Base-by-base conservation (phyloP, 2,329 filamentous ascomycete genomes). In the Stagonosporopsis tanaceti region DNA sequence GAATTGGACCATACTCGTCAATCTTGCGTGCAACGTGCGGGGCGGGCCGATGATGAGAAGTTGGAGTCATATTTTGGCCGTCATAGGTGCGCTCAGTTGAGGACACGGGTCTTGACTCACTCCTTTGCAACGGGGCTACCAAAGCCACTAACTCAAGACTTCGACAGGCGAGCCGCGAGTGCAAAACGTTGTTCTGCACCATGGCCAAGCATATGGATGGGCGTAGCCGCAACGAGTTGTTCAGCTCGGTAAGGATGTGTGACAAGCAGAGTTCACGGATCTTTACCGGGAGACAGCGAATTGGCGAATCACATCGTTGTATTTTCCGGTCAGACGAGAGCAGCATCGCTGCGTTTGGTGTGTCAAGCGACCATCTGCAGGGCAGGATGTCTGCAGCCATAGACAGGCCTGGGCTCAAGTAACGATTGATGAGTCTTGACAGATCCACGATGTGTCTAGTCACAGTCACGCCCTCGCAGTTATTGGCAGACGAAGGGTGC, bases 311-410 rank as follows among this genome's bases (percentile, higher is more conserved):
- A 58, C 2, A 57, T 46, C 17, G 45, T 32, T 20, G 15, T 17
- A 62, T 46, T 58, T 63, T 71, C 72, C 72, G 72, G 72, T 75
- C 65, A 75, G 64, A 66, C 69, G 52, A 64, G 65, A 70, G 54
- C 42, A 69, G 68, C 28, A 63, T 63, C 62, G 64, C 51, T 57
- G 59, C 46, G 44, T 61, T 51, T 61, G 64, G 58, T 46, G 50
- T 51, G 53, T 50, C 59, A 53, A 68, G 65, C 67, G 64, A 65
- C 60, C 22, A 57, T 25, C 57, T 60, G 62, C 57, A 61, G 55
- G 35, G 58, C 42, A 61, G 55, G 35, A 57, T 38, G 34, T 46
- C 47, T 47, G 53, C 53, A 56, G 47, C 60, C 56, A 53, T 41
- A 55, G 61, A 61, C 61, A 53, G 59, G 63, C 42, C 60, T 57